A percentile compares a stretch with the other conserved stretches of the same genome.
These are phyloP conservation scores for Tothia fuscella DNA, from an alignment of 2,329 filamentous ascomycete species.

Conservation along the genomic window DNA sequence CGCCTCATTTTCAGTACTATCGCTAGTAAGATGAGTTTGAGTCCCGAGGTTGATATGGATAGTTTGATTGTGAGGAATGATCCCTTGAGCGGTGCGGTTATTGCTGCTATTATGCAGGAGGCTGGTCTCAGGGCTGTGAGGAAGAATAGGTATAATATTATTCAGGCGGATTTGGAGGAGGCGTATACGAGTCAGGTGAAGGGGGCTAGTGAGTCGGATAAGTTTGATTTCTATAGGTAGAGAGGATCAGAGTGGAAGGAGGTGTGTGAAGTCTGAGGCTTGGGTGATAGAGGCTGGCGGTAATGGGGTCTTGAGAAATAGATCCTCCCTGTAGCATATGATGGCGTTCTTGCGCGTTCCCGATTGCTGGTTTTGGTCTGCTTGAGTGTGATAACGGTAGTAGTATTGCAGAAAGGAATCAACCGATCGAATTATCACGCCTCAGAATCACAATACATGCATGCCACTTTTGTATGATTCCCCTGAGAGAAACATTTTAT, in stretches of 20 bases:
- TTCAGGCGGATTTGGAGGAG: slow-evolving; percentile 91
- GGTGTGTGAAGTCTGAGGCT: background rate
- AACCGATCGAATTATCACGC: too few relatives aligned
- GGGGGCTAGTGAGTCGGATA: slow-evolving; percentile 56
- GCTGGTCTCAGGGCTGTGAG: slow-evolving; percentile 85
- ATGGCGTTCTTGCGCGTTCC: too few relatives aligned
- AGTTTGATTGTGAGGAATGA: slow-evolving; percentile 95
- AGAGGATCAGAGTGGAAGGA: background rate
- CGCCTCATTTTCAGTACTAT: slow-evolving; percentile 97
- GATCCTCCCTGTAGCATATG: too few relatives aligned
- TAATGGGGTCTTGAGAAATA: too few relatives aligned
- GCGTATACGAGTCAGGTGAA: slow-evolving; percentile 97
- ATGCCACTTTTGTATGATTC: too few relatives aligned
- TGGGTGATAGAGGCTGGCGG: too few relatives aligned
- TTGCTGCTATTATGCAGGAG: slow-evolving; percentile 98
- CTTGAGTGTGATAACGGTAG: too few relatives aligned
- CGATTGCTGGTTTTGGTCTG: too few relatives aligned
- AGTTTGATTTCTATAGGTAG: slow-evolving; percentile 88
- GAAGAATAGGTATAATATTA: slow-evolving; percentile 99
- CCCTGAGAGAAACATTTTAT: too few relatives aligned
- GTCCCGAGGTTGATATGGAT: slow-evolving; percentile 92
- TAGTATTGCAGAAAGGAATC: too few relatives aligned
- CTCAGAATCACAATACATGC: too few relatives aligned
- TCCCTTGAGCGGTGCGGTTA: slow-evolving; percentile 86
- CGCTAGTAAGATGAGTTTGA: slow-evolving; percentile 90